phyloP scores from a whole-genome alignment of 495 filamentous ascomycete species.

The Aspergillus egyptiacus region DNA sequence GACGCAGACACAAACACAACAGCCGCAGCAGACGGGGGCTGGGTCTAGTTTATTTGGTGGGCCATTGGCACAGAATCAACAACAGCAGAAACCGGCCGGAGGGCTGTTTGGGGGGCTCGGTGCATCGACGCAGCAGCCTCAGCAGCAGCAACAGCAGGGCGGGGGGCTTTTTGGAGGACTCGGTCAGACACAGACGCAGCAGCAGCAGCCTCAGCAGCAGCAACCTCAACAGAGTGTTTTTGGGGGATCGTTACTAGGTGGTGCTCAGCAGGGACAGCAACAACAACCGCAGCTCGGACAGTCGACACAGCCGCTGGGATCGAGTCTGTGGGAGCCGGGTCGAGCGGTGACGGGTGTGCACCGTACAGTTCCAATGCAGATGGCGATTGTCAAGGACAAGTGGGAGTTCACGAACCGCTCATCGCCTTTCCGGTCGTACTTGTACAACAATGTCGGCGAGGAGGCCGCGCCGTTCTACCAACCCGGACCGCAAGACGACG shows the following conservation, averaged over 20 bases:
- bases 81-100: conserved; percentile 36
- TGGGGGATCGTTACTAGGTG: conserved; percentile 27
- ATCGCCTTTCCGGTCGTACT: conserved; percentile 82
- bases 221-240: conserved; percentile 35
- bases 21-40: conserved; percentile 22
- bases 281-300: conserved; percentile 36
- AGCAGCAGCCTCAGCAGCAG: conserved; percentile 40
- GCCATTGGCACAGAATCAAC: conserved; percentile 22
- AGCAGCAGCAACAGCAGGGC: background rate
- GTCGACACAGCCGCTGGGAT: conserved; percentile 27
- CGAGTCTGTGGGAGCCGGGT: conserved; percentile 46
- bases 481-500: conserved; percentile 69
- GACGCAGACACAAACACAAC: conserved; percentile 24
- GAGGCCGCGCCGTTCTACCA: conserved; percentile 75
- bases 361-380: conserved; percentile 80
- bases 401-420: conserved; percentile 68
- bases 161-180: conserved; percentile 10
- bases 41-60: conserved; percentile 35
- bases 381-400: conserved; percentile 68
- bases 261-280: conserved; percentile 33
- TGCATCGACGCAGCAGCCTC: conserved; percentile 5
- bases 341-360: conserved; percentile 52
- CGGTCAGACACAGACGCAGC: conserved; percentile 32
- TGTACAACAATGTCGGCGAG: conserved; percentile 87
- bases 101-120: conserved; percentile 24